Conservation (phyloP, 75 land plant species). For the Selaginella moellendorffii region DNA sequence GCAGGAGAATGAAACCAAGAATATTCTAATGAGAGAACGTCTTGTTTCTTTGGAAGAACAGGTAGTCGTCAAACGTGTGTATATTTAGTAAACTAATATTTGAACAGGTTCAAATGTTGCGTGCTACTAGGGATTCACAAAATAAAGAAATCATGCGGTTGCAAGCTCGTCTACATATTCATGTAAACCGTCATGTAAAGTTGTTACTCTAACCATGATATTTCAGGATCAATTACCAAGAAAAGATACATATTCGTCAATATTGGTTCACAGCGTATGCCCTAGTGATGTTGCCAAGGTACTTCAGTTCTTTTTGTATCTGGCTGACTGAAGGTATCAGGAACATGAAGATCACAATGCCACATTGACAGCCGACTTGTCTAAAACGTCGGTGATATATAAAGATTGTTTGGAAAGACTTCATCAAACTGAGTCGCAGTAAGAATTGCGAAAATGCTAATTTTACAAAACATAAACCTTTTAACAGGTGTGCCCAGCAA, state of each 20-base stretch:
- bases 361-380: slow-evolving; percentile 19
- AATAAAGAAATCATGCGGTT: slow-evolving; percentile 22
- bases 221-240: neutral
- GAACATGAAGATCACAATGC: slow-evolving; percentile 19
- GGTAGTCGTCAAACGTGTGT: slow-evolving; percentile 7
- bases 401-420: slow-evolving; percentile 24
- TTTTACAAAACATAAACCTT: neutral
- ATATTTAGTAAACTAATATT: neutral
- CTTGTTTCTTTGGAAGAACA: slow-evolving; percentile 23
- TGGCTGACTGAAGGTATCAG: slow-evolving; percentile 1
- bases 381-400: slow-evolving; percentile 22
- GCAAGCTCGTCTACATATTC: slow-evolving; percentile 1
- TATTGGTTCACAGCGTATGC: neutral
- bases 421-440: slow-evolving; percentile 28
- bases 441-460: neutral
- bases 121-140: slow-evolving; percentile 18
- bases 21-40: slow-evolving; percentile 19
- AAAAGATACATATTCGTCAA: neutral
- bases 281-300: neutral
- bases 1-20: slow-evolving; percentile 22
- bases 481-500: slow-evolving; percentile 15
- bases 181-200: neutral
- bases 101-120: slow-evolving; percentile 19
- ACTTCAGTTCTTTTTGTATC: neutral
- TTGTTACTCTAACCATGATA: neutral